Evolutionary conservation across 306 rosid genomes (phyloP).

Genomic region (Mucuna pruriens): DNA sequence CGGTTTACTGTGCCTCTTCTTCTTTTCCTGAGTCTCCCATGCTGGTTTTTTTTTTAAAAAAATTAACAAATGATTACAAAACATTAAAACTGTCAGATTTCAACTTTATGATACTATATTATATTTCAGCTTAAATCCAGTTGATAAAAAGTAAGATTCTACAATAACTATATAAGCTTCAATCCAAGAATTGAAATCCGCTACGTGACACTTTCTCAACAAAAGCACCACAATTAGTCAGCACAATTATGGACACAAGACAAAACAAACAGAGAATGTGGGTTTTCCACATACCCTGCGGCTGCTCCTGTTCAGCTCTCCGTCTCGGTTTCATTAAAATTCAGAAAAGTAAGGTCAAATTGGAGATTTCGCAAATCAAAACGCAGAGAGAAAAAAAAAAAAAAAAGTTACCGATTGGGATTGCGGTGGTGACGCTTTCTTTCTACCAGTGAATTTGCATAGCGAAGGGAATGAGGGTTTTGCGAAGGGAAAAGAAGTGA

Average conservation of each 20-base stretch:
- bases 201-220: no score
- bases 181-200: no score
- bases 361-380: neutral
- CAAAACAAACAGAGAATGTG: neutral
- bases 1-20: constrained; percentile 52
- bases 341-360: neutral
- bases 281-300: constrained; percentile 37
- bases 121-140: no score
- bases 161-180: no score
- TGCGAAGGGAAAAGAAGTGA: neutral
- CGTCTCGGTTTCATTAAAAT: constrained; percentile 33
- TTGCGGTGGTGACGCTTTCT: neutral
- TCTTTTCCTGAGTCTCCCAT: constrained; percentile 24
- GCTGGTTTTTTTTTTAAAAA: constrained; percentile 25
- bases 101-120: no score
- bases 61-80: neutral
- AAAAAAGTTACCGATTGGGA: constrained; percentile 43
- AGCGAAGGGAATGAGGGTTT: constrained; percentile 37
- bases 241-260: constrained; percentile 21
- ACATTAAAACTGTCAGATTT: no score
- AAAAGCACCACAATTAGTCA: constrained; percentile 5
- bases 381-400: no score
- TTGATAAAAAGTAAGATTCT: no score
- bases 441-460: constrained; percentile 26
- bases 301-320: constrained; percentile 3